These are phyloP conservation scores for Xylaria nigripes DNA, from an alignment of 495 filamentous ascomycete species.

Conservation along the genomic window DNA sequence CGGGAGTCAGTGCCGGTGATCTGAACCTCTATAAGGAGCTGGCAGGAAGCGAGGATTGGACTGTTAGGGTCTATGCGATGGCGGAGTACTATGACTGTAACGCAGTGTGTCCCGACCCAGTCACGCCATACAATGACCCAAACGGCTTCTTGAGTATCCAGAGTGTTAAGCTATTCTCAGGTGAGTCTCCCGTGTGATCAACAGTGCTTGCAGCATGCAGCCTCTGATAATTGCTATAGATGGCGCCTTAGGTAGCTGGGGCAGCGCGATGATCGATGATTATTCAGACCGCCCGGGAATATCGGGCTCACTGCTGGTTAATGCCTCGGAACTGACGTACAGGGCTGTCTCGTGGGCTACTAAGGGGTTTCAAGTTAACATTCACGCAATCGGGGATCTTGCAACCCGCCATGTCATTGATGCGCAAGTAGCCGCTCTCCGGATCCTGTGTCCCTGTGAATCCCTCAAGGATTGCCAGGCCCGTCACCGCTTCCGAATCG, in stretches of 20 bases:
- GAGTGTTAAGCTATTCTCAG: slow-evolving; percentile 54
- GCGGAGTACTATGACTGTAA: slow-evolving; percentile 53
- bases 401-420: slow-evolving; percentile 52
- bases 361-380: slow-evolving; percentile 49
- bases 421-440: slow-evolving; percentile 41
- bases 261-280: slow-evolving; percentile 53
- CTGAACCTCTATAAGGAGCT: slow-evolving; percentile 43
- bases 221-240: slow-evolving; percentile 33
- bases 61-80: slow-evolving; percentile 55
- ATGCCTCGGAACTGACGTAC: slow-evolving; percentile 41
- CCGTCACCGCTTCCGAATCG: slow-evolving; percentile 50
- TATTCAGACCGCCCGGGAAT: slow-evolving; percentile 50
- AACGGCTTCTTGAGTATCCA: slow-evolving; percentile 40
- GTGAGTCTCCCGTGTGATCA: slow-evolving; percentile 21
- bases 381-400: slow-evolving; percentile 58
- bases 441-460: slow-evolving; percentile 36
- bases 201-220: neutral
- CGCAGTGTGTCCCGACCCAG: slow-evolving; percentile 46
- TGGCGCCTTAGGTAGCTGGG: slow-evolving; percentile 57
- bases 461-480: slow-evolving; percentile 36
- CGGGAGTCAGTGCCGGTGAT: slow-evolving; percentile 46
- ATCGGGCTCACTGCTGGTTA: slow-evolving; percentile 52
- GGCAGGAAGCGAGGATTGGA: slow-evolving; percentile 40
- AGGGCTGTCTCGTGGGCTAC: slow-evolving; percentile 43
- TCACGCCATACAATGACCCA: slow-evolving; percentile 27